These are phyloP conservation scores for Naganishia albida DNA, from an alignment of 1,284 basidiomycete genomes.

Conservation along the genomic window DNA sequence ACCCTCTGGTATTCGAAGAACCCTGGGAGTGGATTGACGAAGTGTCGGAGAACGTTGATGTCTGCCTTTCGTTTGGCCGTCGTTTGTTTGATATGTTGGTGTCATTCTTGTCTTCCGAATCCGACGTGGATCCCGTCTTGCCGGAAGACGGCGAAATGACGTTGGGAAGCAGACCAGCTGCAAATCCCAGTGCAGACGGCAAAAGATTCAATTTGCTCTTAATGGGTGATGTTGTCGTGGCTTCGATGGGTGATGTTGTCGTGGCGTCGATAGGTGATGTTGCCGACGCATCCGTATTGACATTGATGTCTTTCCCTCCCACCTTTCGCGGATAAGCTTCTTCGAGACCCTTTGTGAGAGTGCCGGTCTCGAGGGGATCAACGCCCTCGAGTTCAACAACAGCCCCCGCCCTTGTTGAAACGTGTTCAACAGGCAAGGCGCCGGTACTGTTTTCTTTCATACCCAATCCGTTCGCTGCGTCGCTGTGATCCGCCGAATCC, in stretches of 20 bases:
- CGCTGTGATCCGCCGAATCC: background rate
- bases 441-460: background rate
- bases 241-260: background rate
- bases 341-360: background rate
- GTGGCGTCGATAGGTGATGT: background rate
- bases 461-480: too few relatives aligned
- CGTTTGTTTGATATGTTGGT: background rate
- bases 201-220: slow-evolving; percentile 19
- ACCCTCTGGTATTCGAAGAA: background rate
- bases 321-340: background rate
- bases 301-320: background rate
- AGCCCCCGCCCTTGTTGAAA: background rate
- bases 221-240: background rate
- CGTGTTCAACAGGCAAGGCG: background rate
- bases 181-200: slow-evolving; percentile 19
- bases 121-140: background rate
- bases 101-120: background rate
- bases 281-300: background rate
- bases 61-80: background rate
- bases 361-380: slow-evolving; percentile 1
- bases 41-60: slow-evolving; percentile 1
- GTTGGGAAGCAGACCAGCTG: slow-evolving; percentile 20
- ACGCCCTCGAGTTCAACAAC: background rate
- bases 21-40: background rate
- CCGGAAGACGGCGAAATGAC: background rate